Evolutionary conservation across 768 basidiomycete genomes (phyloP).

Genomic region (Lactarius tabidus): DNA sequence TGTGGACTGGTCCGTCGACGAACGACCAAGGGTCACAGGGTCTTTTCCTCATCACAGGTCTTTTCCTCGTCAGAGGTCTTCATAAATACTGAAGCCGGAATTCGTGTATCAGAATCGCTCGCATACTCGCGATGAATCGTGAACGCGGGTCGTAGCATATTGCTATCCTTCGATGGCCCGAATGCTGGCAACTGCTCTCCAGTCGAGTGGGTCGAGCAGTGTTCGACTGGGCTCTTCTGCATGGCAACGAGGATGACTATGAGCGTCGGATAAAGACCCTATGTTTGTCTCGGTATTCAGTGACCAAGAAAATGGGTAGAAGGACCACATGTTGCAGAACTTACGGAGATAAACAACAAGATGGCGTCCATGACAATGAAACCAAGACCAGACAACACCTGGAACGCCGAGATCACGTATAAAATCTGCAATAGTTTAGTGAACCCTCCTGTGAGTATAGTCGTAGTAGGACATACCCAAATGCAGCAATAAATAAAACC

Average conservation of each 20-base stretch:
- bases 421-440: background rate
- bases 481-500: conserved; percentile 16
- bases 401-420: conserved; percentile 6
- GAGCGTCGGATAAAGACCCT: conserved; percentile 16
- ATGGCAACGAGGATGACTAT: conserved; percentile 16
- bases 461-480: conserved; percentile 3
- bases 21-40: no score
- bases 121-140: background rate
- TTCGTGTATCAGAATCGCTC: conserved; percentile 3
- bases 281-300: background rate
- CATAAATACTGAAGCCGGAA: conserved; percentile 4
- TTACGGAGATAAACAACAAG: conserved; percentile 7
- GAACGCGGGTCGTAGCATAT: background rate
- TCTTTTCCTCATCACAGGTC: conserved; percentile 1
- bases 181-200: background rate
- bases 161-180: background rate
- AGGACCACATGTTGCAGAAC: background rate
- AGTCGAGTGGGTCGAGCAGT: conserved; percentile 3
- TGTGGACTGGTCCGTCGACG: background rate
- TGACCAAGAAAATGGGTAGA: background rate
- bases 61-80: conserved; percentile 11
- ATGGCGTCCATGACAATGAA: conserved; percentile 7
- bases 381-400: background rate
- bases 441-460: background rate
- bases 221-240: conserved; percentile 20